Percentiles rank a stretch among this genome's conserved stretches.
These are phyloP conservation scores for Arachnopeziza araneosa DNA, from an alignment of 2,329 filamentous ascomycete species.

Conservation along the genomic window DNA sequence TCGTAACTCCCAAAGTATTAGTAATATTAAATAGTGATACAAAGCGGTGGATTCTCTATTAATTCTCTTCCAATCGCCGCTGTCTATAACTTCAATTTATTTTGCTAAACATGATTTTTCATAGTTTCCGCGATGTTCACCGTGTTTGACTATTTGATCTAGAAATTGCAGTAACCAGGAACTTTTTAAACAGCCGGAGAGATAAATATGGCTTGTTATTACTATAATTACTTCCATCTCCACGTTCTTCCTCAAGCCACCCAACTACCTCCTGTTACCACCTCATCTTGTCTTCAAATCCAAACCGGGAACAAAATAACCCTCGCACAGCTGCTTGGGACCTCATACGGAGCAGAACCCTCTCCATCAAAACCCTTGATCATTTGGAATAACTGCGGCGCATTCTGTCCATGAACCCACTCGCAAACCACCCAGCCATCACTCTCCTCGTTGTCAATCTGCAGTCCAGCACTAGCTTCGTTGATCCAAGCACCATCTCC, in stretches of 20 bases:
- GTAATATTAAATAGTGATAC: too few relatives aligned
- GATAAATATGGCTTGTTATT: too few relatives aligned
- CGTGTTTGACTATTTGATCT: too few relatives aligned
- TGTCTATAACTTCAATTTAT: too few relatives aligned
- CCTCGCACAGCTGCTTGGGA: conserved; percentile 16
- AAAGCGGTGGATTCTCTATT: too few relatives aligned
- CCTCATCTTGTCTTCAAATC: background rate
- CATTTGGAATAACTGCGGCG: conserved; percentile 22
- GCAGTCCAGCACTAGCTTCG: conserved; percentile 10
- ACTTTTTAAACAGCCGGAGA: too few relatives aligned
- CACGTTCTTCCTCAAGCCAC: background rate
- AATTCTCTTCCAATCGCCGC: too few relatives aligned
- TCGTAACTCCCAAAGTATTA: too few relatives aligned
- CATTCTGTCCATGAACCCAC: conserved; percentile 22
- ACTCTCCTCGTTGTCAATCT: conserved; percentile 10
- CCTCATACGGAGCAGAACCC: conserved; percentile 1
- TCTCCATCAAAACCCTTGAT: conserved; percentile 17
- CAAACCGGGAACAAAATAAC: conserved; percentile 6
- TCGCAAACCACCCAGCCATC: conserved; percentile 26
- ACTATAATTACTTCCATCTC: background rate
- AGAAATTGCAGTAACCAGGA: too few relatives aligned
- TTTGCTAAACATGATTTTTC: too few relatives aligned
- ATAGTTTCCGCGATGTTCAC: too few relatives aligned
- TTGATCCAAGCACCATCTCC: conserved; percentile 11
- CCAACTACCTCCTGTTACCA: background rate